Conservation (phyloP, 495 filamentous ascomycete genomes). For the Neurospora sublineolata region DNA sequence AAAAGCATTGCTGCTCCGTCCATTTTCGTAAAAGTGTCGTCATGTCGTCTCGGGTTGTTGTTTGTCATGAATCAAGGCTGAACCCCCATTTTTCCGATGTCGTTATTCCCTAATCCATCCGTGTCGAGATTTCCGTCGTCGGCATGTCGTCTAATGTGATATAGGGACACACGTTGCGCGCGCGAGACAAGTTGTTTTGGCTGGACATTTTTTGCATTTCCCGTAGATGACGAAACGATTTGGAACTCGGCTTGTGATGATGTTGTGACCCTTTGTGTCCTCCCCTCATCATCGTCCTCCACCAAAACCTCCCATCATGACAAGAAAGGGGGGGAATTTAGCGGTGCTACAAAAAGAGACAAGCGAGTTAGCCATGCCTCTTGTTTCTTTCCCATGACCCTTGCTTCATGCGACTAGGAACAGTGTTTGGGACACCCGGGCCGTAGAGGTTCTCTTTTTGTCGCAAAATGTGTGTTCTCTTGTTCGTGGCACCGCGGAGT, state of each 20-base stretch:
- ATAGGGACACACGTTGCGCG: background rate
- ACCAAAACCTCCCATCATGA: background rate
- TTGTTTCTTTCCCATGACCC: background rate
- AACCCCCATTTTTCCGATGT: background rate
- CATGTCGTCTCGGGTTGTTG: background rate
- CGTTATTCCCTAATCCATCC: background rate
- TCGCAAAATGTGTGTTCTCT: background rate
- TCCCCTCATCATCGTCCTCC: constrained; percentile 2
- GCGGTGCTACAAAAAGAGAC: constrained; percentile 15
- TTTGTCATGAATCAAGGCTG: background rate
- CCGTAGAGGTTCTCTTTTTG: background rate
- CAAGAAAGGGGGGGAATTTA: constrained; percentile 11
- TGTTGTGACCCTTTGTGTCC: background rate
- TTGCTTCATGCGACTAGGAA: background rate
- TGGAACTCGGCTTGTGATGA: background rate
- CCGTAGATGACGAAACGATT: background rate
- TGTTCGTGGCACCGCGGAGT: background rate
- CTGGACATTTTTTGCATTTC: background rate
- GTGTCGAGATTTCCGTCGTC: background rate
- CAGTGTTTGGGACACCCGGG: background rate
- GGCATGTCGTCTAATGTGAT: background rate
- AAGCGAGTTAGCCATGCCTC: constrained; percentile 3
- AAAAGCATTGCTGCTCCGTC: background rate
- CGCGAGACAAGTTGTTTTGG: background rate
- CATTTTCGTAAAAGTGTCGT: background rate